These are phyloP conservation scores for Gaultheria prostrata DNA, from an alignment of 148 eudicot species.

Conservation along the genomic window DNA sequence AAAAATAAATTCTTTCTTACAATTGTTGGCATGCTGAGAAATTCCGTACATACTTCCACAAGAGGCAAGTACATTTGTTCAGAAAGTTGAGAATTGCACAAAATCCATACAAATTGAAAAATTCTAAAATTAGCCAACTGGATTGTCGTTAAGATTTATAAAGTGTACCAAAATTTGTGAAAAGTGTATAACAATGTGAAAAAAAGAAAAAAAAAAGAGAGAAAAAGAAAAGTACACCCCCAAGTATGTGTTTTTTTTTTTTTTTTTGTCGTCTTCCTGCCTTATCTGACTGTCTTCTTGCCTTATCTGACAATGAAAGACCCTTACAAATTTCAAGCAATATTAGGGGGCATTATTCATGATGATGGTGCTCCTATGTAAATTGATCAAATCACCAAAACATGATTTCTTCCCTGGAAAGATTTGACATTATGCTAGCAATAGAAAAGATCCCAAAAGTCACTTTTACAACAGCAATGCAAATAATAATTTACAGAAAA, in stretches of 20 bases:
- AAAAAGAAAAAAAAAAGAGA: too few relatives aligned
- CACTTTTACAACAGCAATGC: conserved; percentile 3
- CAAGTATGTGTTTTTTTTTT: too few relatives aligned
- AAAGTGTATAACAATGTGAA: too few relatives aligned
- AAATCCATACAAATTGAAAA: neutral
- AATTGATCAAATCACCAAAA: neutral
- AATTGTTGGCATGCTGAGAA: neutral
- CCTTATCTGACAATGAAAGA: too few relatives aligned
- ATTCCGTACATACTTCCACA: neutral
- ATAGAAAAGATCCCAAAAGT: neutral
- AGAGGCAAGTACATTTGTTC: neutral
- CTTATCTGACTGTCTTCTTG: too few relatives aligned
- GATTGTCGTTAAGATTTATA: too few relatives aligned
- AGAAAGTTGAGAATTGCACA: neutral
- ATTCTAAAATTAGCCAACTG: too few relatives aligned
- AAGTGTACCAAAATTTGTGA: too few relatives aligned
- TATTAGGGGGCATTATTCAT: neutral
- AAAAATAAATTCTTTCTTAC: too few relatives aligned
- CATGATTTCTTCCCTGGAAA: neutral
- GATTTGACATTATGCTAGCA: neutral
- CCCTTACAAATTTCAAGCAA: neutral
- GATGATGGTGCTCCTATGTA: neutral
- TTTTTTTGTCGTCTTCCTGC: too few relatives aligned
- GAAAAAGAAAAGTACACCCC: too few relatives aligned
- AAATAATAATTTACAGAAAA: conserved; percentile 2